A percentile compares a stretch with the other conserved stretches of the same genome.
These are phyloP conservation scores for Astrocystis sublimbata DNA, from an alignment of 495 filamentous ascomycete species.

Conservation along the genomic window DNA sequence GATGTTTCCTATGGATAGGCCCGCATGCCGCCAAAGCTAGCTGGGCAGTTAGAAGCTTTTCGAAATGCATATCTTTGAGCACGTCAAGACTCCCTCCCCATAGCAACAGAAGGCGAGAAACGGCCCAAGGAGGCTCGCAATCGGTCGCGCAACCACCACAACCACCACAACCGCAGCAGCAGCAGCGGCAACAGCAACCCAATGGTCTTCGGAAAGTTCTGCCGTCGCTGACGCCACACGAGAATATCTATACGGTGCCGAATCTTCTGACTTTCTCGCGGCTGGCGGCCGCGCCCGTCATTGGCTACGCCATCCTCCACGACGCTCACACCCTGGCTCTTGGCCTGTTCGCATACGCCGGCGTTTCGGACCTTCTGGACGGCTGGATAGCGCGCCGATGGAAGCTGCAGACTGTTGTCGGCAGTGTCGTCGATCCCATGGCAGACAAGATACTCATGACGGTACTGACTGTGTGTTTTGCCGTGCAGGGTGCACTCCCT, in stretches of 20 bases:
- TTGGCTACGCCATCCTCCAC: slow-evolving; percentile 87
- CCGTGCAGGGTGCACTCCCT: slow-evolving; percentile 76
- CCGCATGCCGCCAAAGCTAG: neutral
- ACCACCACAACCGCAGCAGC: neutral
- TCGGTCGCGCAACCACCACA: neutral
- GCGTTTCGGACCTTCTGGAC: slow-evolving; percentile 86
- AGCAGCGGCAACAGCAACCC: slow-evolving; percentile 1
- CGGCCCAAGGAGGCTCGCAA: neutral
- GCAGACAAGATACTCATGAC: slow-evolving; percentile 97
- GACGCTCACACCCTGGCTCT: slow-evolving; percentile 75
- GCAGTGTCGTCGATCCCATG: slow-evolving; percentile 95
- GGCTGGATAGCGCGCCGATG: slow-evolving; percentile 88
- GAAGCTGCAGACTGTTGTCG: slow-evolving; percentile 89
- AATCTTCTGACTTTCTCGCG: slow-evolving; percentile 90
- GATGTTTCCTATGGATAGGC: neutral
- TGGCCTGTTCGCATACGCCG: slow-evolving; percentile 87
- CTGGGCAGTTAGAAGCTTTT: neutral
- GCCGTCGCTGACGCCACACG: slow-evolving; percentile 61
- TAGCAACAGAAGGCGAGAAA: neutral
- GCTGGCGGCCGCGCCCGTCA: slow-evolving; percentile 76
- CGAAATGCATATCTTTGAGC: neutral
- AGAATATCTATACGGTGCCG: slow-evolving; percentile 95
- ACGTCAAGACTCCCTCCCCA: neutral
- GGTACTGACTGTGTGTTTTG: slow-evolving; percentile 78
- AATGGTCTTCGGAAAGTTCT: slow-evolving; percentile 42